Evolutionary conservation across 2,329 filamentous ascomycete species (phyloP), one percentile per base, ranked within the genome.

Genomic region (Diplodia seriata): DNA sequence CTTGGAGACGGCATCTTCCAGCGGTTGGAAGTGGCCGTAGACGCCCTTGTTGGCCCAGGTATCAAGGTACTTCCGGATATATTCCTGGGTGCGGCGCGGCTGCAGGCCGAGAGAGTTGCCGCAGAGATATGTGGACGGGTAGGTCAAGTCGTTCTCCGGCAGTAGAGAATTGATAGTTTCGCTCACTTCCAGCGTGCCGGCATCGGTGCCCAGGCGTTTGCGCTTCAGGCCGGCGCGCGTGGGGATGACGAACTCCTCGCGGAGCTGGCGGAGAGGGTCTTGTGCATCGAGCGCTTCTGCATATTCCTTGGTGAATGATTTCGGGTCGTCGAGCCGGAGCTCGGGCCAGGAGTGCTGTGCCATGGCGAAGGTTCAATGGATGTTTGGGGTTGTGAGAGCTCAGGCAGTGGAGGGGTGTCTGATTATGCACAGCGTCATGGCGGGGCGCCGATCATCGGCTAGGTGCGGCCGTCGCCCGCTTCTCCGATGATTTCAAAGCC

Each of bases 21-120:
- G 84, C 0, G 86, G 79, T 9, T 84, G 85, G 78, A 96, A 97
- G 81, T 97, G 93, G 0, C 93, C 93, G 50, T 90, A 89, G 26
- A 97, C 93, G 20, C 90, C 93, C 71, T 95, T 90, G 0, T 89
- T 90, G 0, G 90, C 90, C 93, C 94, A 97, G 3, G 92, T 93
- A 70, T 90, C 86, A 1, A 97, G 85, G 72, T 96, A 93, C 5
- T 88, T 85, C 55, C 89, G 83, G 70, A 97, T 81, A 70, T 92
- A 89, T 18, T 85, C 81, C 20, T 86, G 83, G 0, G 90, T 89
- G 15, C 86, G 85, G 70, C 86, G 88, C 54, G 94, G 93, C 77
- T 97, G 93, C 4, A 94, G 86, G 47, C 93, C 93, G 1, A 97
- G 85, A 0, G 93, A 97, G 81, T 97, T 97, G 68, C 94, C 94